phyloP scores from a whole-genome alignment of 148 eudicot genomes.

The Rhododendron griersonianum region DNA sequence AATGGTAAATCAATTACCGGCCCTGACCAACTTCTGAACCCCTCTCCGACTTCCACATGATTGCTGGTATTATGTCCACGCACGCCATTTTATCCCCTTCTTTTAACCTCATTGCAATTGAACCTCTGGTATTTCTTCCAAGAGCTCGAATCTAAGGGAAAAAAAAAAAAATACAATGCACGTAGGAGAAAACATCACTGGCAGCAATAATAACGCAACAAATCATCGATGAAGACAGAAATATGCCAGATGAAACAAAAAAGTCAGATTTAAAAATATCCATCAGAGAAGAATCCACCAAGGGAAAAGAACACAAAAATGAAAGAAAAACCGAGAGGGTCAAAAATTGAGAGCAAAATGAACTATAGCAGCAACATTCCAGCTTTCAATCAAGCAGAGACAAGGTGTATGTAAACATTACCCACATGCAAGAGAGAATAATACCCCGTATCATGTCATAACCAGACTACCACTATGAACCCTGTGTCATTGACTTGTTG shows the following conservation, averaged over 20 bases:
- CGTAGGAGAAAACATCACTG: neutral
- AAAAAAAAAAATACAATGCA: constrained; percentile 8
- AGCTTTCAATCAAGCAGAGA: neutral
- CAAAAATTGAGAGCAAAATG: neutral
- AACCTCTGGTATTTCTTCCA: constrained; percentile 85
- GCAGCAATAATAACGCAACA: neutral
- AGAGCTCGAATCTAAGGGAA: constrained; percentile 67
- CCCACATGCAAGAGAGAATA: neutral
- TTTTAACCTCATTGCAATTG: constrained; percentile 81
- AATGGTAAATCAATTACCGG: constrained; percentile 42
- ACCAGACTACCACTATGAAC: constrained; percentile 2
- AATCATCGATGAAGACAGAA: neutral
- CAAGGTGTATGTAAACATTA: neutral
- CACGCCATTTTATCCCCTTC: constrained; percentile 83
- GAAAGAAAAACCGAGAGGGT: neutral
- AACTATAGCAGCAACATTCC: constrained; percentile 5
- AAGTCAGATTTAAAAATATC: neutral
- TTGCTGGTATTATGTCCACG: constrained; percentile 83
- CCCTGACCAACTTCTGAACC: constrained; percentile 35
- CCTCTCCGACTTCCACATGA: constrained; percentile 39
- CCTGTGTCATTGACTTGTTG: neutral
- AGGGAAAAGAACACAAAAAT: neutral
- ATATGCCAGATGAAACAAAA: neutral
- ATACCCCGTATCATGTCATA: neutral
- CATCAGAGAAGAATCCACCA: neutral